These are phyloP conservation scores for Fusarium chlamydosporum DNA, from an alignment of 2,329 filamentous ascomycete genomes.

Conservation along the genomic window DNA sequence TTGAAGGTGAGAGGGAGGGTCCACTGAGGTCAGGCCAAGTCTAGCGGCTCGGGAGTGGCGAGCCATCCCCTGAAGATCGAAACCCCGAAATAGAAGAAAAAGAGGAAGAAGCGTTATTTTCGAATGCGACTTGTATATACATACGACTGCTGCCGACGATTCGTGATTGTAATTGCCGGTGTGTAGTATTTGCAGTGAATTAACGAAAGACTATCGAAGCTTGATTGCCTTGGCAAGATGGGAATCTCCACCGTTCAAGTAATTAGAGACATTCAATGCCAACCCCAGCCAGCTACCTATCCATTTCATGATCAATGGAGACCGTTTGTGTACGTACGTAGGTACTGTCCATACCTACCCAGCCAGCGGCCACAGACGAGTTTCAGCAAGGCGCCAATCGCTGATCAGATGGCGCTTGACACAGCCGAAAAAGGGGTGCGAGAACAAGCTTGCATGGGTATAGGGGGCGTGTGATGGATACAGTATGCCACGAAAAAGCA, in stretches of 20 bases:
- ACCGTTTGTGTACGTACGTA: slow-evolving; percentile 4
- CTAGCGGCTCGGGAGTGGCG: slow-evolving; percentile 41
- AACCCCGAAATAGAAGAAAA: slow-evolving; percentile 7
- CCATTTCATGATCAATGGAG: not conserved
- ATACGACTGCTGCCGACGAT: not conserved
- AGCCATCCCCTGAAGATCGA: slow-evolving; percentile 39
- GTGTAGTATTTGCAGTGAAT: not conserved
- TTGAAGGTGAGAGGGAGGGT: not conserved
- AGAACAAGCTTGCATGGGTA: not conserved
- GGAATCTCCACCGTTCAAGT: not conserved
- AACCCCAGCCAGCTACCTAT: slow-evolving; percentile 1
- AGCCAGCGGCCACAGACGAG: slow-evolving; percentile 23
- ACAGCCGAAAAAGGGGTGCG: slow-evolving; percentile 33
- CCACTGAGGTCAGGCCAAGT: slow-evolving; percentile 10
- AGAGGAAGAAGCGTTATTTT: not conserved
- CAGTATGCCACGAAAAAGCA: slow-evolving; percentile 22
- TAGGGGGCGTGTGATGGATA: slow-evolving; percentile 5
- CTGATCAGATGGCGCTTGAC: slow-evolving; percentile 30
- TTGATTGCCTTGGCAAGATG: not conserved
- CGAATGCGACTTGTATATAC: too few relatives aligned
- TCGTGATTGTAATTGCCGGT: not conserved
- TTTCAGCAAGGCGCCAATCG: slow-evolving; percentile 41
- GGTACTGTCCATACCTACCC: too few relatives aligned
- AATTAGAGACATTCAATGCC: slow-evolving; percentile 20
- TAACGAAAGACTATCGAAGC: not conserved